Evolutionary conservation across 352 stramenopile genomes (phyloP), one percentile per base, ranked within the genome.

Genomic region (Pythium sp.): DNA sequence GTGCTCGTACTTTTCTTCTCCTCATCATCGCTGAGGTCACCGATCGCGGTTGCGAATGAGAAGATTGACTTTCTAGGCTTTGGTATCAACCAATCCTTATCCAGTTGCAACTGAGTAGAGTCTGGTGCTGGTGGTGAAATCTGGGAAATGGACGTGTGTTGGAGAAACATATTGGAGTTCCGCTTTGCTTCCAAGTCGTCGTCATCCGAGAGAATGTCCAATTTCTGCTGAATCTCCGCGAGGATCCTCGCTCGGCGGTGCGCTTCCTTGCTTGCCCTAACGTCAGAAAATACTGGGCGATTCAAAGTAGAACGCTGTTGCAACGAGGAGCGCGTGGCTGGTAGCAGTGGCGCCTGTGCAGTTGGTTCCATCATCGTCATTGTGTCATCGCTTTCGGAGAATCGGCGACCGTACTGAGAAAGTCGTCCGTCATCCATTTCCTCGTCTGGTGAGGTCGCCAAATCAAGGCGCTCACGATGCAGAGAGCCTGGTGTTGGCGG

Each of bases 151-250:
- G 75, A 82, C 2, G 75, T 80, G 57, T 84, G 77, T 14, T 68
- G 69, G 2, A 87, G 55, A 58, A 86, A 88, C 4, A 84, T 58
- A 28, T 77, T 67, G 18, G 64, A 63, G 51, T 85, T 73, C 9
- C 76, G 69, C 51, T 76, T 56, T 36, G 74, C 67, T 46, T 72
- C 71, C 14, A 53, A 59, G 22, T 84, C 70, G 20, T 84, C 76
- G 26, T 85, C 76, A 2, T 77, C 65, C 26, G 78, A 70, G 26
- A 89, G 62, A 14, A 72, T 71, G 32, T 81, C 71, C 18, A 89
- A 66, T 62, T 80, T 85, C 47, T 74, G 73, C 53, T 81, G 76
- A 49, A 89, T 88, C 60, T 85, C 70, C 18, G 68, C 72, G 51
- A 89, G 46, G 59, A 87, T 83, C 28, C 28, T 32, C 12, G 74